phyloP scores from a whole-genome alignment of 1,284 basidiomycete species.

The Sphagnurus paluster region DNA sequence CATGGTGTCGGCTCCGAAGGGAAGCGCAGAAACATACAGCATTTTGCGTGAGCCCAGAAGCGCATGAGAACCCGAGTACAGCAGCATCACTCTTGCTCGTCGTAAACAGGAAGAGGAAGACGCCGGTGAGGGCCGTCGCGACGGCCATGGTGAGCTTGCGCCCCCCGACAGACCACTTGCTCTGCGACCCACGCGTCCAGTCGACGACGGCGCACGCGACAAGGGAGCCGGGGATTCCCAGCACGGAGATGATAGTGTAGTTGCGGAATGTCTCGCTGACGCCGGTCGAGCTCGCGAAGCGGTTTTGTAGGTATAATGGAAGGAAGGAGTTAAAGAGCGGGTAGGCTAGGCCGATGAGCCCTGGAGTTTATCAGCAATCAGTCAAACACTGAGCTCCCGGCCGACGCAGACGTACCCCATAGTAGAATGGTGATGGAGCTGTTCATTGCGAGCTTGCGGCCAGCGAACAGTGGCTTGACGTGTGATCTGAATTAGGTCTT shows the following conservation, averaged over 20 bases:
- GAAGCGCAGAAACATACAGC: slow-evolving; percentile 25
- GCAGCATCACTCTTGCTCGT: slow-evolving; percentile 46
- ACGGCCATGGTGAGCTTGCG: slow-evolving; percentile 52
- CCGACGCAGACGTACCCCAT: slow-evolving; percentile 39
- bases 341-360: slow-evolving; percentile 59
- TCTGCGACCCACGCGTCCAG: slow-evolving; percentile 34
- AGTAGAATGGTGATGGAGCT: slow-evolving; percentile 52
- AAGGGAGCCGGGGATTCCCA: slow-evolving; percentile 60
- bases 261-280: slow-evolving; percentile 45
- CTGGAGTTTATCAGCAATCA: slow-evolving; percentile 15
- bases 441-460: slow-evolving; percentile 48
- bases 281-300: slow-evolving; percentile 32
- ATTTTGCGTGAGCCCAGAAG: slow-evolving; percentile 47
- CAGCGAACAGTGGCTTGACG: slow-evolving; percentile 52
- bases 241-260: slow-evolving; percentile 48
- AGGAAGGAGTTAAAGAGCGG: slow-evolving; percentile 58
- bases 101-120: slow-evolving; percentile 66
- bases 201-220: slow-evolving; percentile 58
- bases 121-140: slow-evolving; percentile 49
- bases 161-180: slow-evolving; percentile 40
- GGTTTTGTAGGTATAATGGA: slow-evolving; percentile 48
- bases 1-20: slow-evolving; percentile 2
- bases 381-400: not conserved
- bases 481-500: slow-evolving; percentile 36
- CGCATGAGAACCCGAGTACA: slow-evolving; percentile 56